Base-by-base conservation (phyloP, 2,329 filamentous ascomycete genomes). In the Xylariaceae sp. region DNA sequence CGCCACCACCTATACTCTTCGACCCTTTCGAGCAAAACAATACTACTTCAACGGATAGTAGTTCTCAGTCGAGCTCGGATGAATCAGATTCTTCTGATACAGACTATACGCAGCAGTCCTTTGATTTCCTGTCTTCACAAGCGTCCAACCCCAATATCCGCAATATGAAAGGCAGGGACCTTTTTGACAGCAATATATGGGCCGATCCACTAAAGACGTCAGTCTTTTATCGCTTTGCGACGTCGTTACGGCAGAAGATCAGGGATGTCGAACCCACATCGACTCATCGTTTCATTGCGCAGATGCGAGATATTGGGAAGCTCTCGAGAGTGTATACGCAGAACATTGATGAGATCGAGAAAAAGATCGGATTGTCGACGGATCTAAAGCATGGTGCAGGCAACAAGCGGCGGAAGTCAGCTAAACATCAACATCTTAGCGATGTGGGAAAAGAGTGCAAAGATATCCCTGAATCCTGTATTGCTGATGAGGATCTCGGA, bases 291-390 rank as follows among this genome's bases (percentile, higher is more conserved):
- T 87, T 88, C 56, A 82, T 88, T 50, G 74, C 77, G 33, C 76
- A 80, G 26, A 68, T 88, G 4, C 73, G 81, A 34, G 81, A 87
- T 55, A 73, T 77, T 3, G 80, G 82, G 3, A 83, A 84, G 48
- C 68, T 88, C 4, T 80, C 86, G 24, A 70, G 83, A 30, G 85
- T 83, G 53, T 88, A 88, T 53, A 87, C 83, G 0, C 83, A 88
- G 51, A 88, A 87, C 49, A 87, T 88, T 49, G 83, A 88, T 51
- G 79, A 81, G 47, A 77, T 88, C 6, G 84, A 88, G 56, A 79
- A 82, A 54, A 80, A 83, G 42, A 81, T 85, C 33, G 83, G 83
- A 3, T 66, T 87, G 3, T 78, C 73, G 13, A 85, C 81, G 0
- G 74, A 81, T 40, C 67, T 87, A 8, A 64, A 68, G 9, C 69